phyloP scores from a whole-genome alignment of 2,329 filamentous ascomycete species.

The Botrytis squamosa region DNA sequence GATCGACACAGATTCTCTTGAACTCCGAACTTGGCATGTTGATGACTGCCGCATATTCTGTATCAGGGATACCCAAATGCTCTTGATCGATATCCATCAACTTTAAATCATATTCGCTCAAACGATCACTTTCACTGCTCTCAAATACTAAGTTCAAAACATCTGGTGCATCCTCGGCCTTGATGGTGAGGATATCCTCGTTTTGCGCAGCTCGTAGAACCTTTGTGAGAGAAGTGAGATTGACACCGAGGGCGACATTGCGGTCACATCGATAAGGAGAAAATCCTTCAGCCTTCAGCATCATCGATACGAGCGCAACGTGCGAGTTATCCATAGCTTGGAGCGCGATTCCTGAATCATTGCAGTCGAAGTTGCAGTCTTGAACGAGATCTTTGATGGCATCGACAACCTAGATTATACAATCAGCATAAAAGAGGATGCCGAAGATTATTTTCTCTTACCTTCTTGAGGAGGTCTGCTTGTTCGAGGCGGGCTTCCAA shows the following conservation, averaged over 20 bases:
- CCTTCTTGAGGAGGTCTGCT: constrained; percentile 93
- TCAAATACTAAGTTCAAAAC: constrained; percentile 95
- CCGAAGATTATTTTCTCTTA: constrained; percentile 39
- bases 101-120: constrained; percentile 99
- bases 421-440: constrained; percentile 28
- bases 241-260: constrained; percentile 97
- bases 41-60: constrained; percentile 94
- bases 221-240: constrained; percentile 94
- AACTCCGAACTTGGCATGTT: constrained; percentile 88
- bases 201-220: constrained; percentile 91
- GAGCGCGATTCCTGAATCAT: constrained; percentile 96
- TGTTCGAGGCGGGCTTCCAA: constrained; percentile 97
- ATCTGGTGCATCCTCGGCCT: constrained; percentile 95
- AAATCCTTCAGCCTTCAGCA: constrained; percentile 94
- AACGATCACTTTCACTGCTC: constrained; percentile 79
- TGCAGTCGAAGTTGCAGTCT: constrained; percentile 99
- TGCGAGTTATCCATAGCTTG: constrained; percentile 99
- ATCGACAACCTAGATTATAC: constrained; percentile 74
- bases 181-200: constrained; percentile 92
- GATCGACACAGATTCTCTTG: constrained; percentile 89
- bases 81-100: constrained; percentile 99
- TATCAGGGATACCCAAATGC: constrained; percentile 96
- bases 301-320: constrained; percentile 97
- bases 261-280: constrained; percentile 96
- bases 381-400: constrained; percentile 99